Conservation (phyloP, 164 flowering plant genomes). For the Echeveria elegans region DNA sequence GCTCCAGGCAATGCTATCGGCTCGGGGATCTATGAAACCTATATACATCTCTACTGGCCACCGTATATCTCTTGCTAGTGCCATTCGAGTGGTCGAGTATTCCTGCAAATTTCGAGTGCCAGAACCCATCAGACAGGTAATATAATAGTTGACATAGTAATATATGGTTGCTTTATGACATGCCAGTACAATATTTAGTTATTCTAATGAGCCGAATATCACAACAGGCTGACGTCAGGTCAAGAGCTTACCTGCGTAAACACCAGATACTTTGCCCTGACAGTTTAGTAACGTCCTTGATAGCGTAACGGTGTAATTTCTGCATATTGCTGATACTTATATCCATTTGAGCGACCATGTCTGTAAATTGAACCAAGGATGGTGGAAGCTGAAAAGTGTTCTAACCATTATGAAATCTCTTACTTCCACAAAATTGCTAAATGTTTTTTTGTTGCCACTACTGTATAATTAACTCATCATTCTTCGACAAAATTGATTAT, state of each 20-base stretch:
- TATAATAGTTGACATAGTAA: not conserved
- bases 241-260: slow-evolving; percentile 2
- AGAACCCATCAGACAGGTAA: slow-evolving; percentile 8
- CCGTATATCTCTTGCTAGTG: slow-evolving; percentile 10
- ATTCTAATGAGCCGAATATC: not conserved
- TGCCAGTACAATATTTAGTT: not conserved
- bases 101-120: slow-evolving; percentile 8
- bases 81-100: not conserved
- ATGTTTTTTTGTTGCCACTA: no score
- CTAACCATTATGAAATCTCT: no score
- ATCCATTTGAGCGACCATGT: not conserved
- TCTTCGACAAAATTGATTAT: not conserved
- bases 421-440: no score
- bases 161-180: not conserved
- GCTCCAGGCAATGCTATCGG: slow-evolving; percentile 7
- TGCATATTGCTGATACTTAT: not conserved
- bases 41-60: slow-evolving; percentile 10
- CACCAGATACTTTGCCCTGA: not conserved
- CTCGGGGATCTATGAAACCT: slow-evolving; percentile 4
- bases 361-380: no score
- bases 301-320: not conserved
- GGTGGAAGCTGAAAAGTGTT: no score
- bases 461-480: no score
- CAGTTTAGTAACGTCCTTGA: not conserved
- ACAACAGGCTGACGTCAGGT: slow-evolving; percentile 5